Base-by-base conservation (phyloP, 176 grass and related monocot species). In the Oryza officinalis region DNA sequence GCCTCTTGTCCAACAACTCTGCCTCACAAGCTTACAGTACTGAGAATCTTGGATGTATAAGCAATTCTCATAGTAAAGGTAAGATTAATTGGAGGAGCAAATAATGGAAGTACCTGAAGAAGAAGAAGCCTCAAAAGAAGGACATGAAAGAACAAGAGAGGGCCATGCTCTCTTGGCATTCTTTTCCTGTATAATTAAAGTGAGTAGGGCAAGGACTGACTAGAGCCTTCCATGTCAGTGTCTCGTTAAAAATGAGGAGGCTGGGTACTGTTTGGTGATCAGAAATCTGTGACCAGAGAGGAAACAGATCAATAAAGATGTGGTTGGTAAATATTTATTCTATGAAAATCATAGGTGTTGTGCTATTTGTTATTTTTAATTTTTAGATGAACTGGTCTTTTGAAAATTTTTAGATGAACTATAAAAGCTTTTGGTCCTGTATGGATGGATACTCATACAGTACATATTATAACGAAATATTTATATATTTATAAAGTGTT, bases 201-300 rank as follows among this genome's bases (percentile, higher is more conserved):
- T 20, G 15, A 52, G 49, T 52, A 52, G 15, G 52, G 6, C n/a
- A 28, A 44, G 5, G 37, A 38, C 37, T 45, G 40, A 26, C 59
- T 25, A 65, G 38, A 78, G 25, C 25, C 17, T 44, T 78, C 76
- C 14, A 23, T 6, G 75, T 78, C 35, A 78, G n/a, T 64, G n/a
- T 64, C 75, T 43, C 57, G n/a, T 15, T 37, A 12, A 23, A 10
- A 38, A 38, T 38, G 37, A 40, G 13, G 32, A 63, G 32, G 32
- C 8, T 9, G 1, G 14, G n/a, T 20, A 59, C 10, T 76, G 28
- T 23, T 71, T 33, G 12, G 28, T 45, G n/a, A 44, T 27, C 69
- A 27, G 50, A 54, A 54, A 22, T 54, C 17, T 54, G 50, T 54
- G 6, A 54, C 50, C 49, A 52, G 1, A 18, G 49, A 52, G 49